phyloP scores from a whole-genome alignment of 352 stramenopile species.

The Globisporangium middletonii region DNA sequence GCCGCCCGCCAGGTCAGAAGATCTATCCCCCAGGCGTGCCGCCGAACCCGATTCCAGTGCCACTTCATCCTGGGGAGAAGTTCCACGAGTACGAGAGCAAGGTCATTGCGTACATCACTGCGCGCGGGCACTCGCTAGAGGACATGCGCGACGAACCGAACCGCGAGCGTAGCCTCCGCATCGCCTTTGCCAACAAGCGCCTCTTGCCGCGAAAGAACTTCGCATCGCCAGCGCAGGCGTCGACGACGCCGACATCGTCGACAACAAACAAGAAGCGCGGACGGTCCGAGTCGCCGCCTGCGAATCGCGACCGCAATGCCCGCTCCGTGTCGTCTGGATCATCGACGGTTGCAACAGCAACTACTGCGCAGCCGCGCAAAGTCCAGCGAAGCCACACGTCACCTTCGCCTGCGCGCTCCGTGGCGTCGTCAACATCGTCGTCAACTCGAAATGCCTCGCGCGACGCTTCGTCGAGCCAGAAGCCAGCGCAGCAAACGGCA shows the following conservation, averaged over 20 bases:
- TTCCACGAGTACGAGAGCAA: conserved; percentile 14
- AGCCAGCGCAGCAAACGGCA: background rate
- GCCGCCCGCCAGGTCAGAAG: background rate
- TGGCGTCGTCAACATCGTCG: background rate
- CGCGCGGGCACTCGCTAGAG: background rate
- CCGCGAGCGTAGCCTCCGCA: conserved; percentile 13
- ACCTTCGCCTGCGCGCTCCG: background rate
- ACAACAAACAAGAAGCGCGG: conserved; percentile 1
- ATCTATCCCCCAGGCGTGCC: background rate
- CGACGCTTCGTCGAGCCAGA: no score
- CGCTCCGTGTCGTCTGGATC: no score
- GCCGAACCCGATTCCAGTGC: conserved; percentile 13
- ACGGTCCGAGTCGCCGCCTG: background rate
- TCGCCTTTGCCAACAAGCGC: conserved; percentile 13
- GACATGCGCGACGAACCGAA: conserved; percentile 4
- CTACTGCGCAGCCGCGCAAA: background rate
- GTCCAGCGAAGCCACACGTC: background rate
- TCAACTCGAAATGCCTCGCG: background rate
- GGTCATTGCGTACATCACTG: conserved; percentile 13
- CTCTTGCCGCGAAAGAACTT: background rate
- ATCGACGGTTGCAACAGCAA: background rate
- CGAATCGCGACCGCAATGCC: background rate
- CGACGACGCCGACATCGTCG: background rate
- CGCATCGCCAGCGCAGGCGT: background rate
- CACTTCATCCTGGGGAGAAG: conserved; percentile 10